Evolutionary conservation across 768 basidiomycete genomes (phyloP).

Genomic region (Lentinula aciculospora): DNA sequence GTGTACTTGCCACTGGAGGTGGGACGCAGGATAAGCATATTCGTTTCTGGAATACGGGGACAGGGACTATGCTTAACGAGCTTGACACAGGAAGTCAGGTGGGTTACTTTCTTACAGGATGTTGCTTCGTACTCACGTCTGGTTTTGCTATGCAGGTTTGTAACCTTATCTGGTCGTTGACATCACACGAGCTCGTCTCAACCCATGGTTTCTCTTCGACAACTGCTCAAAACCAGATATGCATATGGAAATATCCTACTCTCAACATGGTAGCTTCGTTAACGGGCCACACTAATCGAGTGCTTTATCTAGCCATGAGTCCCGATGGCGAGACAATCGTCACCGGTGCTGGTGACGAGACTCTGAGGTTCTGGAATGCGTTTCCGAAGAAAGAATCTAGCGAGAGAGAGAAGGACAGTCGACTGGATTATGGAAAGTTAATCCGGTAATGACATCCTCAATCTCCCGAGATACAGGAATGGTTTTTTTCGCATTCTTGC

Average conservation of each 20-base stretch:
- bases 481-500: background rate
- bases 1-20: slow-evolving; percentile 89
- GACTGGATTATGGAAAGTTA: slow-evolving; percentile 44
- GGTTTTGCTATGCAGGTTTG: slow-evolving; percentile 59
- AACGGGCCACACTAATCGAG: slow-evolving; percentile 91
- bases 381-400: slow-evolving; percentile 71
- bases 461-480: background rate
- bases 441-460: slow-evolving; percentile 34
- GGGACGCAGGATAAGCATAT: slow-evolving; percentile 99
- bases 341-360: slow-evolving; percentile 97
- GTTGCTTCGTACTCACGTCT: background rate
- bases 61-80: slow-evolving; percentile 79
- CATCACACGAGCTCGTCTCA: slow-evolving; percentile 95
- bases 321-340: slow-evolving; percentile 98
- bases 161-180: slow-evolving; percentile 94
- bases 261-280: slow-evolving; percentile 93
- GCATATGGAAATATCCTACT: slow-evolving; percentile 91
- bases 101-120: slow-evolving; percentile 16
- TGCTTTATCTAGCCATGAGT: slow-evolving; percentile 95
- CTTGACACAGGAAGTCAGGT: slow-evolving; percentile 97
- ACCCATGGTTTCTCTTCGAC: slow-evolving; percentile 96
- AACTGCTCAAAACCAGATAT: slow-evolving; percentile 93
- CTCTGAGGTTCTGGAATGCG: slow-evolving; percentile 95
- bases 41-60: slow-evolving; percentile 92
- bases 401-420: slow-evolving; percentile 34